phyloP scores from a whole-genome alignment of 192 early-diverging fungal genomes.

The Umbelopsis sp. region DNA sequence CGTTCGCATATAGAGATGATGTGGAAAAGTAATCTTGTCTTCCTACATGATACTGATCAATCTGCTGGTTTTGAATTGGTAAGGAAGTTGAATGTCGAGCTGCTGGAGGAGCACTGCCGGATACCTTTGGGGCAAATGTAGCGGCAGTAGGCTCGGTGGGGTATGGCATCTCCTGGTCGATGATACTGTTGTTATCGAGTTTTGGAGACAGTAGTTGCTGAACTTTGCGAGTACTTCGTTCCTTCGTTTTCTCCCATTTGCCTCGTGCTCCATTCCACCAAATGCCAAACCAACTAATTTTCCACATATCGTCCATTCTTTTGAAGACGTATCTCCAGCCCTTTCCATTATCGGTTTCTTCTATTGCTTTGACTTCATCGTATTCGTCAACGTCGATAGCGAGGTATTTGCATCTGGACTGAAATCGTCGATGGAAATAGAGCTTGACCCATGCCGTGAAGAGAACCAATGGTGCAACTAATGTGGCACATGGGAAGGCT shows the following conservation, averaged over 20 bases:
- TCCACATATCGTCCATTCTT: conserved; percentile 11
- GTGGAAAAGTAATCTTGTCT: neutral
- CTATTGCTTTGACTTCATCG: conserved; percentile 3
- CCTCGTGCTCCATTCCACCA: conserved; percentile 17
- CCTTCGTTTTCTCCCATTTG: conserved; percentile 12
- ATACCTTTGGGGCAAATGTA: neutral
- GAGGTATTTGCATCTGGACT: conserved; percentile 42
- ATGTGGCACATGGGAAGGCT: conserved; percentile 40
- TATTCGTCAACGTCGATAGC: conserved; percentile 1
- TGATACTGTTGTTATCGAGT: neutral
- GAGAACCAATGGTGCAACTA: conserved; percentile 44
- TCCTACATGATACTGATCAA: neutral
- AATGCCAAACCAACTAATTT: neutral
- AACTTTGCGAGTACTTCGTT: conserved; percentile 5
- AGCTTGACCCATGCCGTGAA: conserved; percentile 54
- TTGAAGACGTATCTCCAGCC: neutral
- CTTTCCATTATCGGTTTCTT: too few relatives aligned
- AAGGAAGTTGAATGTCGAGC: neutral
- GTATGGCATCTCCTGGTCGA: neutral
- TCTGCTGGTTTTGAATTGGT: neutral
- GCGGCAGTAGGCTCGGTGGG: too few relatives aligned
- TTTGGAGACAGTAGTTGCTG: neutral
- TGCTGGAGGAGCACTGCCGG: neutral
- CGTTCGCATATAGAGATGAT: neutral
- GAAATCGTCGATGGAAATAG: conserved; percentile 47